These are phyloP conservation scores for Trichosporon coremiiforme DNA, from an alignment of 1,284 basidiomycete species.

Conservation along the genomic window DNA sequence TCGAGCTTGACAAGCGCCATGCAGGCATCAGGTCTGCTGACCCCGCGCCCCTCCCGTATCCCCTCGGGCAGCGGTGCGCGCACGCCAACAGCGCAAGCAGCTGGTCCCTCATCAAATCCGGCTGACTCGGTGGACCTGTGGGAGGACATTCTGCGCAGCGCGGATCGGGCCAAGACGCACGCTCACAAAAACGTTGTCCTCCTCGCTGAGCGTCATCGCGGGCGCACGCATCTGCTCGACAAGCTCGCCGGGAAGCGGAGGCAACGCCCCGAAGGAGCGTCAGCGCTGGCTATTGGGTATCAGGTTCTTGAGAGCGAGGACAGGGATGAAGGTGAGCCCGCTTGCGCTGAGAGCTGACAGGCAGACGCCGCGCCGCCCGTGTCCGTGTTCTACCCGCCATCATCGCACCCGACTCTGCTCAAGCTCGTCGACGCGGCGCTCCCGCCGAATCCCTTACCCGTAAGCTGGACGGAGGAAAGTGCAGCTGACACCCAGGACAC, in stretches of 20 bases:
- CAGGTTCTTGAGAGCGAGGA: conserved; percentile 86
- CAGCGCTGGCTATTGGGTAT: conserved; percentile 81
- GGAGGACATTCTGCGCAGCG: conserved; percentile 86
- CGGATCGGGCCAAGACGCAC: conserved; percentile 68
- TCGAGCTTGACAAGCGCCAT: too few species aligned
- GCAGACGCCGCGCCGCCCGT: conserved; percentile 82
- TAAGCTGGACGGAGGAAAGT: conserved; percentile 24
- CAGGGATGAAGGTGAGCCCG: conserved; percentile 81
- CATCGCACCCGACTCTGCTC: conserved; percentile 70
- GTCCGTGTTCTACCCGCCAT: conserved; percentile 86
- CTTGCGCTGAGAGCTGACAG: too few species aligned
- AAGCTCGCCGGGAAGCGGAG: conserved; percentile 26
- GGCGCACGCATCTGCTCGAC: conserved; percentile 33
- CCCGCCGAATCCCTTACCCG: conserved; percentile 60
- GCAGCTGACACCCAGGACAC: conserved; percentile 63
- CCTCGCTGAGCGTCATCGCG: conserved; percentile 63
- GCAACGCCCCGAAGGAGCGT: conserved; percentile 33
- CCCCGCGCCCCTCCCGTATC: not conserved
- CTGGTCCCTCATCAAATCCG: not conserved
- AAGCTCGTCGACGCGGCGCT: conserved; percentile 81
- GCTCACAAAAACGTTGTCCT: conserved; percentile 81
- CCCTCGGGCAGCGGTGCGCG: not conserved
- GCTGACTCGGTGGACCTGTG: conserved; percentile 71
- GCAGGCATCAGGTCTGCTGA: conserved; percentile 3
- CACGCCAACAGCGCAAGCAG: not conserved